These are phyloP conservation scores for Lomentospora prolificans DNA, from an alignment of 2,329 filamentous ascomycete genomes.

Conservation along the genomic window DNA sequence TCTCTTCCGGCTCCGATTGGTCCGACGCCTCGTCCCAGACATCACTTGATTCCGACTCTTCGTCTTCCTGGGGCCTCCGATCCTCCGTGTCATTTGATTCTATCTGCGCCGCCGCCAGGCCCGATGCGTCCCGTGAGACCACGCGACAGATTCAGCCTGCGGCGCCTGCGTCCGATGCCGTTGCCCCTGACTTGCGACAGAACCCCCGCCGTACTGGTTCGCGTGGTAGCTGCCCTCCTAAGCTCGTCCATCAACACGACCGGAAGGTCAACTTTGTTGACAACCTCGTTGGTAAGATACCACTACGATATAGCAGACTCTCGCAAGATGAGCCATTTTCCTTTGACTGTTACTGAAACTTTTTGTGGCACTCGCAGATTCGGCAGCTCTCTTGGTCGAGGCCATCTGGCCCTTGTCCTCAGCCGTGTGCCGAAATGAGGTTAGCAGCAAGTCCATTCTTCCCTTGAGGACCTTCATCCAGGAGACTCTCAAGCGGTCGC, in stretches of 20 bases:
- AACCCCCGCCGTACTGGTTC: conserved; percentile 45
- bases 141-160: conserved; percentile 16
- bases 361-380: conserved; percentile 54
- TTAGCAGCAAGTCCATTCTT: conserved; percentile 66
- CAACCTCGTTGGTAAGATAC: conserved; percentile 86
- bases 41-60: conserved; percentile 58
- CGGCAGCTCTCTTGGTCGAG: conserved; percentile 93
- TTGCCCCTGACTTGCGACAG: conserved; percentile 54
- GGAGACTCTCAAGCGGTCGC: conserved; percentile 87
- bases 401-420: conserved; percentile 93
- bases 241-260: conserved; percentile 77
- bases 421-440: conserved; percentile 63
- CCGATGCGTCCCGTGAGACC: conserved; percentile 2
- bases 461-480: conserved; percentile 94
- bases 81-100: conserved; percentile 12
- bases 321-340: neutral
- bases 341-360: conserved; percentile 8
- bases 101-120: conserved; percentile 1
- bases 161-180: conserved; percentile 25
- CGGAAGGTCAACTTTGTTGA: conserved; percentile 94
- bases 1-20: conserved; percentile 70
- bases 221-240: conserved; percentile 45
- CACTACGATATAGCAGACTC: neutral
- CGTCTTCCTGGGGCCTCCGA: conserved; percentile 25
- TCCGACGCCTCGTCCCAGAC: conserved; percentile 62